A percentile compares a stretch with the other conserved stretches of the same genome.
phyloP scores from a whole-genome alignment of 192 early-diverging fungal genomes.

The Geranomyces michiganensis region DNA sequence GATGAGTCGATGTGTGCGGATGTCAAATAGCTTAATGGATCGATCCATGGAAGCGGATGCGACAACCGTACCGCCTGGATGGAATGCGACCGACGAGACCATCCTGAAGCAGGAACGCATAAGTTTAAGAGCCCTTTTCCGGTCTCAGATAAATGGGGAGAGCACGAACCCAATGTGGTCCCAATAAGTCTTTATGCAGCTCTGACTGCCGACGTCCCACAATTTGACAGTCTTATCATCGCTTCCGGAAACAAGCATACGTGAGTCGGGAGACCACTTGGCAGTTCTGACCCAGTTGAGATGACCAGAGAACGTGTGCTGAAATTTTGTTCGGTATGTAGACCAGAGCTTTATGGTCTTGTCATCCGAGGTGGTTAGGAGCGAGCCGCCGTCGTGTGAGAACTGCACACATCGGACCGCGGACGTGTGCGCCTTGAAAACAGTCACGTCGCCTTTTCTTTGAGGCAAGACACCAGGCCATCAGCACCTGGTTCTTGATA shows the following conservation, averaged over 20 bases:
- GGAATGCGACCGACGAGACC: constrained; percentile 55
- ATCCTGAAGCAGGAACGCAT: constrained; percentile 39
- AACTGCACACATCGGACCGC: constrained; percentile 60
- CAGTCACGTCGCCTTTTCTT: constrained; percentile 64
- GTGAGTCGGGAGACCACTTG: constrained; percentile 53
- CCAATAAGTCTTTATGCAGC: constrained; percentile 64
- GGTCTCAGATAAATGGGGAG: not conserved
- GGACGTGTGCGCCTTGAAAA: constrained; percentile 66
- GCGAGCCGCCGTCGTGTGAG: constrained; percentile 48
- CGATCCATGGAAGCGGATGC: constrained; percentile 57
- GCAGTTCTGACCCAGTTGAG: constrained; percentile 66
- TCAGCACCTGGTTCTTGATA: not conserved
- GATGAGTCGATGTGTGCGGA: constrained; percentile 61
- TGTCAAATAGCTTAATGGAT: constrained; percentile 62
- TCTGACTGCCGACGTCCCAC: constrained; percentile 56
- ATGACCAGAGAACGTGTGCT: constrained; percentile 59
- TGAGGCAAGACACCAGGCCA: not conserved
- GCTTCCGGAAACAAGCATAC: constrained; percentile 56
- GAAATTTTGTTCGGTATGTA: constrained; percentile 58
- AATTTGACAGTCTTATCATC: constrained; percentile 66
- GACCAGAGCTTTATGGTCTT: constrained; percentile 67
- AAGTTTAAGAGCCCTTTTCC: not conserved
- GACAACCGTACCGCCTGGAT: constrained; percentile 55
- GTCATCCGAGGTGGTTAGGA: constrained; percentile 62
- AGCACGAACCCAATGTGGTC: constrained; percentile 57